These are phyloP conservation scores for Penicillium sclerotiorum DNA, from an alignment of 2,329 filamentous ascomycete species.

Conservation along the genomic window DNA sequence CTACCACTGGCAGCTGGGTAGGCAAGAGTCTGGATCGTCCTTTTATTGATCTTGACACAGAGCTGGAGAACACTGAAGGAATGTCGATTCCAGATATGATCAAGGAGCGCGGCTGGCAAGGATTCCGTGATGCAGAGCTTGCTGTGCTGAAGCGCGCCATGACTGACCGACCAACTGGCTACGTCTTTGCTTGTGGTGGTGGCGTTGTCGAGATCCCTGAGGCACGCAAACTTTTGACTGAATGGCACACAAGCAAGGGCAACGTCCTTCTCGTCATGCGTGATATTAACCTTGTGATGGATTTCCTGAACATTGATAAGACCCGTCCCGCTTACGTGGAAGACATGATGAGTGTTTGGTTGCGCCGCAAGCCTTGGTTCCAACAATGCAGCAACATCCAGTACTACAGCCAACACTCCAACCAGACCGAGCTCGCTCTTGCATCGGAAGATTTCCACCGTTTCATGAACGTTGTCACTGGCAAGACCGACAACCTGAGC, in stretches of 20 bases:
- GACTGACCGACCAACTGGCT: conserved; percentile 70
- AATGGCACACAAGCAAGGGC: conserved; percentile 75
- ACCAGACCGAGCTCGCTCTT: conserved; percentile 52
- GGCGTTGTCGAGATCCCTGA: conserved; percentile 86
- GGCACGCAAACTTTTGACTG: conserved; percentile 72
- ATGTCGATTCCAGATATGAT: conserved; percentile 87
- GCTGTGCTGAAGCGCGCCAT: conserved; percentile 73
- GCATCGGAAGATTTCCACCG: conserved; percentile 70
- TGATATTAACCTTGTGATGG: conserved; percentile 82
- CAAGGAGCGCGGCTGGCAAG: conserved; percentile 77
- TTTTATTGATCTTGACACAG: conserved; percentile 83
- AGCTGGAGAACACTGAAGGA: conserved; percentile 73
- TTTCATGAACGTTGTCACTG: conserved; percentile 71
- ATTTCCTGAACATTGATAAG: conserved; percentile 86
- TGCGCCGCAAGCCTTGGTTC: conserved; percentile 86
- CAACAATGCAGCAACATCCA: conserved; percentile 91
- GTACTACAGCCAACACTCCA: conserved; percentile 77
- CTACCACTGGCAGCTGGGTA: conserved; percentile 87
- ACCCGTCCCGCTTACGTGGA: conserved; percentile 89
- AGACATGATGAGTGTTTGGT: conserved; percentile 88
- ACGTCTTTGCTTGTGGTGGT: conserved; percentile 92
- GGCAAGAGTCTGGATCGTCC: conserved; percentile 73
- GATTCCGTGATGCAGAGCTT: conserved; percentile 79
- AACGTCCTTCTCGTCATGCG: conserved; percentile 86
- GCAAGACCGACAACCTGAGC: conserved; percentile 57